A percentile compares a stretch with the other conserved stretches of the same genome.
phyloP scores from a whole-genome alignment of 164 flowering plant species.

The Annona squamosa region DNA sequence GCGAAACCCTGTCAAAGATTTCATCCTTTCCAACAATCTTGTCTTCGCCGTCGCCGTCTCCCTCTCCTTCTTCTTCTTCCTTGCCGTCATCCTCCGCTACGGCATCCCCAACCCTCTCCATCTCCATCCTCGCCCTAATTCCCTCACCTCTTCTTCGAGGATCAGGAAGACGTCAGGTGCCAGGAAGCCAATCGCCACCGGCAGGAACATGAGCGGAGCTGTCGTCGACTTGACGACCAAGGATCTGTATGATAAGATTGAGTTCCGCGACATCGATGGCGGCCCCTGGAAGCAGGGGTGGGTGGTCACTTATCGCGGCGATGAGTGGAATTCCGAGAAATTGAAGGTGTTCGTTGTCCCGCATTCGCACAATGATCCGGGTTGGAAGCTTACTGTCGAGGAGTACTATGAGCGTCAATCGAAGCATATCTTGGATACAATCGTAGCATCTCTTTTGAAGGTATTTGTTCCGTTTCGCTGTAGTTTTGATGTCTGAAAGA shows the following conservation, averaged over 20 bases:
- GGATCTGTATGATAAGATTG: constrained; percentile 77
- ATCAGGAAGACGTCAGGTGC: constrained; percentile 14
- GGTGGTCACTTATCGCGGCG: constrained; percentile 62
- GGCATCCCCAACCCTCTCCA: constrained; percentile 47
- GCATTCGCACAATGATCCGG: constrained; percentile 98
- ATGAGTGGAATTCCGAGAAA: constrained; percentile 87
- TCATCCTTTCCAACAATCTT: constrained; percentile 41
- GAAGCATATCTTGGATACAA: constrained; percentile 74
- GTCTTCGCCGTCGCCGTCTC: constrained; percentile 65
- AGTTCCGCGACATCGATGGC: constrained; percentile 75
- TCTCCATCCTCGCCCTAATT: constrained; percentile 30
- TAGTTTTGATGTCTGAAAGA: background rate
- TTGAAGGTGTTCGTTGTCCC: constrained; percentile 97
- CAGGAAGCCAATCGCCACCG: constrained; percentile 14
- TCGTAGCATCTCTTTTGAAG: constrained; percentile 79
- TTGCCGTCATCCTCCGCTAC: constrained; percentile 40
- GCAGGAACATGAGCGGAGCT: constrained; percentile 14
- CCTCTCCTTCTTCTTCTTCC: constrained; percentile 57
- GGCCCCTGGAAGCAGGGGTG: constrained; percentile 99
- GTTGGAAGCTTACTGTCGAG: constrained; percentile 96
- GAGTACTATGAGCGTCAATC: constrained; percentile 84
- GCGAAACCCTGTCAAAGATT: constrained; percentile 33
- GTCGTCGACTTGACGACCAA: constrained; percentile 82
- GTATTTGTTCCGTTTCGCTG: constrained; percentile 21
- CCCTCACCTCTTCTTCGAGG: constrained; percentile 5